phyloP scores from a whole-genome alignment of 352 stramenopile species.

The Peronospora belbahrii region DNA sequence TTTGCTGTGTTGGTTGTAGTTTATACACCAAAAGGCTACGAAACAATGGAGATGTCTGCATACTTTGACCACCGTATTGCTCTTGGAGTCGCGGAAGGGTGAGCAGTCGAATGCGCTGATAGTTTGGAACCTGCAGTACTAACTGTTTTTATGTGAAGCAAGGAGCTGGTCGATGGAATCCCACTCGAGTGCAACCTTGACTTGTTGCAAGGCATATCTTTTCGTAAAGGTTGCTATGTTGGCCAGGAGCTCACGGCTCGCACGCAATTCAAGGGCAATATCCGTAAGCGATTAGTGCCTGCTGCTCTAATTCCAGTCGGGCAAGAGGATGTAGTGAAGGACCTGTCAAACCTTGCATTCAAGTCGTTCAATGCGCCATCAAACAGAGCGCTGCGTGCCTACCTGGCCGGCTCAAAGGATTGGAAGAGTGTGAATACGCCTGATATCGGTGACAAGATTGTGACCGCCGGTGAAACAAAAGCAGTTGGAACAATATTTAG shows the following conservation, averaged over 20 bases:
- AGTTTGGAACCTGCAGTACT: constrained; percentile 1
- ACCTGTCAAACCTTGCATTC: constrained; percentile 48
- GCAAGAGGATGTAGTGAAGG: constrained; percentile 41
- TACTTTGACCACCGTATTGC: constrained; percentile 64
- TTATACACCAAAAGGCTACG: constrained; percentile 35
- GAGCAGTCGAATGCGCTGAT: constrained; percentile 3
- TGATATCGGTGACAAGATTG: constrained; percentile 39
- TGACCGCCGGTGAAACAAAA: constrained; percentile 49
- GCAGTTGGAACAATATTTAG: constrained; percentile 47
- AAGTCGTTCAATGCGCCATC: constrained; percentile 41
- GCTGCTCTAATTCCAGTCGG: constrained; percentile 54
- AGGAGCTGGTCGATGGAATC: constrained; percentile 77
- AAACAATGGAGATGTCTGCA: constrained; percentile 28
- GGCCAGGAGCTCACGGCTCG: constrained; percentile 91
- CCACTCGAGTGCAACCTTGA: constrained; percentile 91
- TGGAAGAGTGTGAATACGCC: constrained; percentile 20
- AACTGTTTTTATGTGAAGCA: constrained; percentile 22
- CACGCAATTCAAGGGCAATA: constrained; percentile 89
- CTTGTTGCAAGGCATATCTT: constrained; percentile 84
- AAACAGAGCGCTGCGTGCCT: constrained; percentile 35
- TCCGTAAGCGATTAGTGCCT: constrained; percentile 75
- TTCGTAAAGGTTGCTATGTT: constrained; percentile 93
- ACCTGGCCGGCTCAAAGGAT: constrained; percentile 27
- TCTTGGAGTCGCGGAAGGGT: constrained; percentile 72
- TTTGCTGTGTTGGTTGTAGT: constrained; percentile 30